phyloP scores from a whole-genome alignment of 78 protist species.

The Dictyostelium intermedium region DNA sequence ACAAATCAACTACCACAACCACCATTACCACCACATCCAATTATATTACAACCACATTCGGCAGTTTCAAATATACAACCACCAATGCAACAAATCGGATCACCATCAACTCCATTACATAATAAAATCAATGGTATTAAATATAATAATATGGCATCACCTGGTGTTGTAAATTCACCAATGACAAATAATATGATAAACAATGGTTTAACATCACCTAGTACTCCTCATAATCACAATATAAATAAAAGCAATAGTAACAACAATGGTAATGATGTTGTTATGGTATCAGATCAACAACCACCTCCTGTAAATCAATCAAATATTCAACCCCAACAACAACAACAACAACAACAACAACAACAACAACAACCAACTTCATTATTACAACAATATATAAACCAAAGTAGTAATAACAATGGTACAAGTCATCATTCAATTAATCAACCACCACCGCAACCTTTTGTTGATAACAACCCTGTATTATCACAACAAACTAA shows the following conservation, averaged over 20 bases:
- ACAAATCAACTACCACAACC: background rate
- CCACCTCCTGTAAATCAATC: background rate
- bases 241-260: background rate
- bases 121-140: background rate
- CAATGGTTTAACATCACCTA: background rate
- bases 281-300: background rate
- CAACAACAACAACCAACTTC: background rate
- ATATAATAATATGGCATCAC: background rate
- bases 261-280: background rate
- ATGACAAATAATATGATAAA: background rate
- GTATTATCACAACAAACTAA: background rate
- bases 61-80: background rate
- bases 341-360: background rate
- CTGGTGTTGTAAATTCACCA: conserved; percentile 6
- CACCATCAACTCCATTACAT: background rate
- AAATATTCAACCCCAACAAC: background rate
- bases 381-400: background rate
- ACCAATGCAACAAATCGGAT: background rate
- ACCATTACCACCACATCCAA: conserved; percentile 6
- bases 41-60: background rate
- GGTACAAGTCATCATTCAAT: background rate
- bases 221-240: background rate
- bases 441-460: background rate
- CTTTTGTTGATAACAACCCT: background rate
- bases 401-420: background rate